Conservation (phyloP, 75 land plant genomes). For the Cryptomeria japonica region DNA sequence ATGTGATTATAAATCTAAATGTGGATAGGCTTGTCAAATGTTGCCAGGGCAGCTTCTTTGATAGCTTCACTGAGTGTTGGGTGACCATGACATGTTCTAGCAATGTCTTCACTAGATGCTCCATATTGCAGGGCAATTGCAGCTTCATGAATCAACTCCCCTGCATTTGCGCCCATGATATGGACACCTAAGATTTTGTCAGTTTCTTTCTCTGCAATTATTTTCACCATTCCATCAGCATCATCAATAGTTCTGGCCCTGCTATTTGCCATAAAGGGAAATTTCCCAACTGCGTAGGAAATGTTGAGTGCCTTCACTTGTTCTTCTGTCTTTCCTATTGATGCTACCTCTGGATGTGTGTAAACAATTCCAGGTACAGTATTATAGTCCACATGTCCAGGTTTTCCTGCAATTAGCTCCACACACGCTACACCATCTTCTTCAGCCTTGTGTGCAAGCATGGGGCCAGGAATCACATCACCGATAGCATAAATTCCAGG, state of each 20-base stretch:
- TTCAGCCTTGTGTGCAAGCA: conserved; percentile 99
- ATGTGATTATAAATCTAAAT: conserved; percentile 29
- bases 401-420: conserved; percentile 89
- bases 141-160: conserved; percentile 96
- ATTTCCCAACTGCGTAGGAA: conserved; percentile 76
- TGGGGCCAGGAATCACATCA: conserved; percentile 94
- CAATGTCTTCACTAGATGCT: conserved; percentile 97
- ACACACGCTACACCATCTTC: conserved; percentile 98
- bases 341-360: conserved; percentile 95
- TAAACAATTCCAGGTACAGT: conserved; percentile 94
- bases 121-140: conserved; percentile 86
- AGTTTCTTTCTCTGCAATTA: conserved; percentile 88
- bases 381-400: conserved; percentile 95
- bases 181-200: conserved; percentile 92
- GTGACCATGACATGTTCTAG: conserved; percentile 95
- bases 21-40: conserved; percentile 93
- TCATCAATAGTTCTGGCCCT: conserved; percentile 93
- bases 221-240: conserved; percentile 28
- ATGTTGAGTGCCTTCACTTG: conserved; percentile 85
- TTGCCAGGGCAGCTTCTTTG: conserved; percentile 97
- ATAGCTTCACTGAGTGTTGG: conserved; percentile 97
- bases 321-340: conserved; percentile 93
- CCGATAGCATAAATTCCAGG: conserved; percentile 93
- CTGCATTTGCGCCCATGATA: conserved; percentile 91
- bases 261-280: conserved; percentile 96